These are phyloP conservation scores for Neurospora sp. DNA, from an alignment of 495 filamentous ascomycete genomes.

Conservation along the genomic window DNA sequence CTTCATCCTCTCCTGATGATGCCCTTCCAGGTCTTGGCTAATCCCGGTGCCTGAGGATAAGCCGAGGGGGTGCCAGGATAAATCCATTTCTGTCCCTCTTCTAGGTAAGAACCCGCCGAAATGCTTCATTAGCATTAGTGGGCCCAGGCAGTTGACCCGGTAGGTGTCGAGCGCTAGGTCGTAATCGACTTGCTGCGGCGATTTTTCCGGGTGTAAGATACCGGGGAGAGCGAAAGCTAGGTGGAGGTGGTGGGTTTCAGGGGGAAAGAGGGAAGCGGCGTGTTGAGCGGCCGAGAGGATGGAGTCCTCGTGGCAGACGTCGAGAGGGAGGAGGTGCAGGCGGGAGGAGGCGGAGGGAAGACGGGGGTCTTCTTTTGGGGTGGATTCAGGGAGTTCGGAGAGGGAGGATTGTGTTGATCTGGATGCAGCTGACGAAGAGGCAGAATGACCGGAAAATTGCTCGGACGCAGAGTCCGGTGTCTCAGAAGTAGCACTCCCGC, in stretches of 20 bases:
- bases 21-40: background rate
- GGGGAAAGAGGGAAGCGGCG: conserved; percentile 38
- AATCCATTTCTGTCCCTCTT: conserved; percentile 22
- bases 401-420: conserved; percentile 34
- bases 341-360: background rate
- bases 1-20: background rate
- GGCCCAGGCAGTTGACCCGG: conserved; percentile 61
- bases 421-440: background rate
- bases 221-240: conserved; percentile 65
- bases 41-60: background rate
- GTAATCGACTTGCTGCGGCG: conserved; percentile 50
- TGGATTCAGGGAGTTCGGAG: conserved; percentile 33
- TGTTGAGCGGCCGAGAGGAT: conserved; percentile 32
- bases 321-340: conserved; percentile 17
- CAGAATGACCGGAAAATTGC: background rate
- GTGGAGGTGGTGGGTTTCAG: conserved; percentile 44
- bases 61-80: background rate
- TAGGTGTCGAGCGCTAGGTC: conserved; percentile 50
- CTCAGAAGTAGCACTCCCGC: background rate
- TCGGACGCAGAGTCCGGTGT: background rate
- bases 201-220: conserved; percentile 65
- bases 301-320: conserved; percentile 38
- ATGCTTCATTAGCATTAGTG: conserved; percentile 65
- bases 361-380: conserved; percentile 8
- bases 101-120: conserved; percentile 57